Base-by-base conservation (phyloP, 208 protist species). In the Leishmania aethiopica region DNA sequence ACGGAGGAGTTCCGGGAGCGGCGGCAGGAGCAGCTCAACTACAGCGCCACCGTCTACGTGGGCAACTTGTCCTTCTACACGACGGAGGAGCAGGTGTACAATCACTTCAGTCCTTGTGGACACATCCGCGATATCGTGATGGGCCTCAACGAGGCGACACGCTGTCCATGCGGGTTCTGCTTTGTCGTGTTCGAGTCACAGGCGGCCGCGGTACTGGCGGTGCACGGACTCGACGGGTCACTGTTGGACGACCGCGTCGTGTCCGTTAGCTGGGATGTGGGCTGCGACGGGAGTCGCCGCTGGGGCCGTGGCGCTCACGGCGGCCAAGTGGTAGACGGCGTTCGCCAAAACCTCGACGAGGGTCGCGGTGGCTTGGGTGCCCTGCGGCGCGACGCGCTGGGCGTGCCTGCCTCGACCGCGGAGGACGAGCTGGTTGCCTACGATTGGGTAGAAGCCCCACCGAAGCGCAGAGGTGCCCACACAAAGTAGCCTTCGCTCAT, bases 41-140 rank as follows among this genome's bases (percentile, higher is more conserved):
- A 90, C 75, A 96, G 92, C 87, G 92, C 91, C 45, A 96, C 95
- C 28, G 81, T 99, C 13, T 99, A 99, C 88, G 97, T 99, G 3
- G 99, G 99, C 42, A 99, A 99, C 90, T 82, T 99, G 0, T 98
- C 98, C 42, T 99, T 99, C 87, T 99, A 98, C 91, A 99, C 99
- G n/a, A 98, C 93, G 0, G 99, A 99, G 86, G 92, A 96, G 67
- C 99, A 99, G 85, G 87, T 99, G 57, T 93, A 98, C 80, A 93
- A 95, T 77, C 89, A 99, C 82, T 99, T 99, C 87, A 75, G 86
- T 11, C 79, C 92, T 32, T 96, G 87, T 84, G 99, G 99, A 32
- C 94, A 96, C 35, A 91, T 99, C 37, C 98, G 99, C 53, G 96
- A 99, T 57, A 91, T 99, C 51, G 95, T 99, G 25, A 99, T 99